Base-by-base conservation (phyloP, 345 rosid genomes). In the Erucastrum elatum region DNA sequence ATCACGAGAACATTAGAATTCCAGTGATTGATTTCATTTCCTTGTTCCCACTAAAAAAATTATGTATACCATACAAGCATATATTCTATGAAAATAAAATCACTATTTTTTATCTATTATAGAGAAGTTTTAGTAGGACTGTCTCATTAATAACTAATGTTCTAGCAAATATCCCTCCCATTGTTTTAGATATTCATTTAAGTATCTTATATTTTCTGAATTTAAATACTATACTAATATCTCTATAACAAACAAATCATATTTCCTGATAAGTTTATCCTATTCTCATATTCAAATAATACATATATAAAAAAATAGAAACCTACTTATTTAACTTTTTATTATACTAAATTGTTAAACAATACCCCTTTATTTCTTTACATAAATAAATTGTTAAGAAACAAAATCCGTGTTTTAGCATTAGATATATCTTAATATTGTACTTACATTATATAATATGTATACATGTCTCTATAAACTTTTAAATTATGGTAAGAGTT, bases 1-100 rank as follows among this genome's bases (percentile, higher is more conserved):
- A 75, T 75, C 72, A 75, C 78, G 59, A 75, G 61, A 10, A 58
- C 44, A 39, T 27, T 75, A 31, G 34, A 67, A 75, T 66, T 41
- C 25, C 6, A 41, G n/a, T 33, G 15, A 74, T 17, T 2, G 12
- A 12, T 30, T 63, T 63, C n/a, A 61, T 1, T 44, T 12, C 12
- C n/a, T 8, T 72, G 39, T 56, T 13, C 21, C 51, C 33, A 53
- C 12, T 1, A 16, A 35, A 34, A 34, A 9, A 65, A 37, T 37
- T 34, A 34, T 34, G 37, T 34, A 34, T 29, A 29, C 31, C 31
- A 29, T 21, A 21, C 21, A 34, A 41, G 11, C 3, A 44, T 11
- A 5, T 44, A 44, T 12, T 44, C 51, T 44, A 44, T 44, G 11
- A 44, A 44, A 11, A 44, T 11, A 44, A 3, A 44, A 37, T 37